phyloP scores from a whole-genome alignment of 2,329 filamentous ascomycete species.

The Epichloe sp. region DNA sequence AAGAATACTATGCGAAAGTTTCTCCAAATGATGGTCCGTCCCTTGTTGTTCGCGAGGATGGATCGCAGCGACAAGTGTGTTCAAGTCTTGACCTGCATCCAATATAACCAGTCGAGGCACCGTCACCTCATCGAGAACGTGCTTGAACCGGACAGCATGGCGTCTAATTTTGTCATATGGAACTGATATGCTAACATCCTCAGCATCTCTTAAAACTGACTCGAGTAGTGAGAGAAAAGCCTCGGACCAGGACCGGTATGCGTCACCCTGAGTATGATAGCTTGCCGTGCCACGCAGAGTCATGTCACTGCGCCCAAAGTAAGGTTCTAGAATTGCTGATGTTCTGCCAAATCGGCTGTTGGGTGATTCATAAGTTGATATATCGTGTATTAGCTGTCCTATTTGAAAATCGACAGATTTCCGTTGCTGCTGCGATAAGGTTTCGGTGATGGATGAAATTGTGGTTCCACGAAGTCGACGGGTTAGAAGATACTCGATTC shows the following conservation, averaged over 20 bases:
- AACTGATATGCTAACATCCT: slow-evolving; percentile 46
- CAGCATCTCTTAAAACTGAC: slow-evolving; percentile 42
- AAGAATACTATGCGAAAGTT: not conserved
- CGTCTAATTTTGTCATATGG: slow-evolving; percentile 40
- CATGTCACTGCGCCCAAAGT: not conserved
- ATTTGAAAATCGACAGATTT: slow-evolving; percentile 30
- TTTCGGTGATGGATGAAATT: slow-evolving; percentile 21
- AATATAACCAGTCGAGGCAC: slow-evolving; percentile 40
- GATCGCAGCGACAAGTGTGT: slow-evolving; percentile 28
- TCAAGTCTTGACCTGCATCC: slow-evolving; percentile 36
- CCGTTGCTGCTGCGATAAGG: slow-evolving; percentile 23
- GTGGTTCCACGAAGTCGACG: slow-evolving; percentile 23
- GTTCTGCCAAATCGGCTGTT: slow-evolving; percentile 33
- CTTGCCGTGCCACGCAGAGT: not conserved
- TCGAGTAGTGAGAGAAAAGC: slow-evolving; percentile 46
- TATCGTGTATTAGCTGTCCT: slow-evolving; percentile 30
- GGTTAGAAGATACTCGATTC: slow-evolving; percentile 30
- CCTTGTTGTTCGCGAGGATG: not conserved
- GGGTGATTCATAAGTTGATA: slow-evolving; percentile 31
- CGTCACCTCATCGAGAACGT: slow-evolving; percentile 38
- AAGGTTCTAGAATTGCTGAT: slow-evolving; percentile 11
- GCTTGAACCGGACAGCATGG: slow-evolving; percentile 35
- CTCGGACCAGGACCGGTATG: slow-evolving; percentile 34
- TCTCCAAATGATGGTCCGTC: not conserved
- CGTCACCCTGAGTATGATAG: not conserved